Conservation (phyloP, 352 stramenopile species). For the Phytophthora chlamydospora region DNA sequence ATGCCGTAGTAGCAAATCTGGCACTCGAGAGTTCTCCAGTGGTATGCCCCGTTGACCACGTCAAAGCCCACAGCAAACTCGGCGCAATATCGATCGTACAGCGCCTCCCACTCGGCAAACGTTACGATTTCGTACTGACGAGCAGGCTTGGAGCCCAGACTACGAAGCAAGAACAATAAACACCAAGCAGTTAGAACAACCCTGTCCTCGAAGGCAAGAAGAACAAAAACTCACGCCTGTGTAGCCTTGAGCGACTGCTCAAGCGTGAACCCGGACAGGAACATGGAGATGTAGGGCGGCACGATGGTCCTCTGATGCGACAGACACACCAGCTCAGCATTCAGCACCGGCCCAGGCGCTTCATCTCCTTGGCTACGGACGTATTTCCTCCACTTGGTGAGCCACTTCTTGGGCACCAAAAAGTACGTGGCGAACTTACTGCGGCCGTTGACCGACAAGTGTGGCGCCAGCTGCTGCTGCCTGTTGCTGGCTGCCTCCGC, state of each 20-base stretch:
- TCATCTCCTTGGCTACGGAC: conserved; percentile 66
- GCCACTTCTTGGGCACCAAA: conserved; percentile 87
- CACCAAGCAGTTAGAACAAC: background rate
- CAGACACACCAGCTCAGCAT: conserved; percentile 80
- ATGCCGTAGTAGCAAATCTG: conserved; percentile 84
- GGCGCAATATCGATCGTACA: conserved; percentile 80
- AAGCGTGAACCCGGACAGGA: conserved; percentile 82
- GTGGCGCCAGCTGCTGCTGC: conserved; percentile 43
- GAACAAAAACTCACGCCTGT: conserved; percentile 54
- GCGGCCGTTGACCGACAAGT: conserved; percentile 56
- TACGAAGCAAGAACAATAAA: conserved; percentile 22
- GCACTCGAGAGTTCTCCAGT: conserved; percentile 85
- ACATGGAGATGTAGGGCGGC: conserved; percentile 87
- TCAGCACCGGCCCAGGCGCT: conserved; percentile 74
- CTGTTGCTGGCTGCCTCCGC: conserved; percentile 15
- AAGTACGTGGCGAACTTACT: conserved; percentile 73
- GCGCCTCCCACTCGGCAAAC: conserved; percentile 76
- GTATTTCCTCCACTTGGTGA: conserved; percentile 81
- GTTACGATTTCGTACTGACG: conserved; percentile 90
- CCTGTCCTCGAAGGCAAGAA: conserved; percentile 2
- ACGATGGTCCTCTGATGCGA: conserved; percentile 82
- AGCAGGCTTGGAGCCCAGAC: conserved; percentile 52
- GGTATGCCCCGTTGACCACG: conserved; percentile 76
- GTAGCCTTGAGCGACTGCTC: conserved; percentile 78
- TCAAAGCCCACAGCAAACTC: conserved; percentile 87